Evolutionary conservation across 169 alveolate species (phyloP), one percentile per base, ranked within the genome.

Genomic region (Plasmodium gallinaceum): DNA sequence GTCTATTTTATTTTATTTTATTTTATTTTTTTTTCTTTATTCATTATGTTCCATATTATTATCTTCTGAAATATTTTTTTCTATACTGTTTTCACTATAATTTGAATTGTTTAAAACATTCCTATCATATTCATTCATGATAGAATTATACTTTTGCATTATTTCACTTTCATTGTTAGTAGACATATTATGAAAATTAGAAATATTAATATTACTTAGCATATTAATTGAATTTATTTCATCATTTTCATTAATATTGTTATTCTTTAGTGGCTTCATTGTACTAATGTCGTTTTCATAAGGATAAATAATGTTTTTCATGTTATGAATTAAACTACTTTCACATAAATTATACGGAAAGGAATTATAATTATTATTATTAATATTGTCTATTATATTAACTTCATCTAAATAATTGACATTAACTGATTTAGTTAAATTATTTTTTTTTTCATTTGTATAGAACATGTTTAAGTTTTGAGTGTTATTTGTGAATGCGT

Each of bases 81-180:
- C 58, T 14, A 45, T 45, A 43, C 58, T 54, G 18, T 20, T 32
- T 14, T 16, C 24, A 22, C 16, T 64, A 48, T 54, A 54, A 54
- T 20, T 75, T 5, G 52, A 20, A 7, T 61, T 52, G 22, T 61
- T 68, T 24, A 42, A 52, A 22, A 61, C 46, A 57, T 39, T 75
- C 1, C 7, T 54, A 4, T 52, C 65, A 45, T 75, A 75, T 8
- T 75, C 88, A 75, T 75, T 75, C 66, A 60, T 54, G 10, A 78
- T 45, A 51, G 45, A 16, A 52, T 65, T 65, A 70, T 46, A 43
- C n/a, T 61, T 43, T 12, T 65, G 12, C 20, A 51, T 78, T n/a
- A 52, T 78, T 48, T 65, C 61, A 18, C 8, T 66, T 16, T 78
- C 83, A 18, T 72, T 57, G 22, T 62, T 54, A 62, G 9, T 83